Percentiles rank a stretch among this genome's conserved stretches.
Evolutionary conservation across 805 yeast species (phyloP).

Genomic region (Alloascoidea africana): DNA sequence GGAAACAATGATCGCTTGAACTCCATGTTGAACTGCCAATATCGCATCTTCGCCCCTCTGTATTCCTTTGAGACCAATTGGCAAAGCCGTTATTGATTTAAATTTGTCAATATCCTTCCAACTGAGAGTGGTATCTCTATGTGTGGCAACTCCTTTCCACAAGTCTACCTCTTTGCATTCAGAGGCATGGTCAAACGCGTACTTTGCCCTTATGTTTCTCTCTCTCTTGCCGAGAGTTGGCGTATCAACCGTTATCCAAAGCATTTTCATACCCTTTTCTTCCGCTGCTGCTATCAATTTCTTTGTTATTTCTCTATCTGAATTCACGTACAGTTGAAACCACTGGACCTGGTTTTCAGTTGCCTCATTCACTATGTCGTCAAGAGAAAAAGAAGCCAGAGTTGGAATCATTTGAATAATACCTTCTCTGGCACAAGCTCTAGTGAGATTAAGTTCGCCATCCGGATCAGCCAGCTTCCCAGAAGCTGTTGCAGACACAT

Average conservation of each 20-base stretch:
- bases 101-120: conserved; percentile 55
- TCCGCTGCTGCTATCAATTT: conserved; percentile 59
- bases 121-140: conserved; percentile 53
- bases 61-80: conserved; percentile 70
- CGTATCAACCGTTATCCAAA: conserved; percentile 86
- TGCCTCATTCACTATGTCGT: conserved; percentile 67
- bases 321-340: conserved; percentile 78
- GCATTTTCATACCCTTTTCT: conserved; percentile 58
- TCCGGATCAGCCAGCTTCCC: conserved; percentile 88
- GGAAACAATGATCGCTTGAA: conserved; percentile 67
- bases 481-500: conserved; percentile 82
- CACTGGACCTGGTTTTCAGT: conserved; percentile 61
- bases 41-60: conserved; percentile 71
- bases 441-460: conserved; percentile 78
- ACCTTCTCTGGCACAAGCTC: conserved; percentile 57
- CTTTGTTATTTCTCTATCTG: conserved; percentile 51
- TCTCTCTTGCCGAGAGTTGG: conserved; percentile 87
- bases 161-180: conserved; percentile 49
- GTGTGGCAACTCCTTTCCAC: conserved; percentile 72
- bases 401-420: conserved; percentile 88
- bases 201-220: conserved; percentile 64
- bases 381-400: conserved; percentile 74
- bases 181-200: conserved; percentile 27
- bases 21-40: conserved; percentile 55
- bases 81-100: conserved; percentile 39